Base-by-base conservation (phyloP, 176 grass and related monocot species). In the Poa pratensis region DNA sequence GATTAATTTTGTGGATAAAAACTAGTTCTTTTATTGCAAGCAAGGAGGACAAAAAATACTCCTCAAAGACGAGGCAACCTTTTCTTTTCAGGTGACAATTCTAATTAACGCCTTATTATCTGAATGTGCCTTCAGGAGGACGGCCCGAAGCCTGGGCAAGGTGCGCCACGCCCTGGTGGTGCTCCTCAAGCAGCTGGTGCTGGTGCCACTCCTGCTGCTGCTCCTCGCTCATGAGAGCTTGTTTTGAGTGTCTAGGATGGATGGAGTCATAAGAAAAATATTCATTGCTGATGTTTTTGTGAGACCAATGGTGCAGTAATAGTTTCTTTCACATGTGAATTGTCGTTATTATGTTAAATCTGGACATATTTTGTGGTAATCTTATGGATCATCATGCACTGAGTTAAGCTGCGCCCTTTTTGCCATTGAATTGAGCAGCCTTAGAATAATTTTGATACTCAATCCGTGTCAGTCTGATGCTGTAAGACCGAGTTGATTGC, bases 61-160 rank as follows among this genome's bases (percentile, higher is more conserved):
- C 9, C 9, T n/a, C n/a, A n/a, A 10, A 63, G 14, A 2, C 15
- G 0, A 17, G 22, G 37, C n/a, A 22, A 3, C 13, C 54, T 70
- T 75, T 76, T 9, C 49, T 74, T 7, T 51, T 52, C 3, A 30
- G 4, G 1, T 28, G 32, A 58, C 3, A 52, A 20, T n/a, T 37
- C 23, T 26, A 43, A 39, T 62, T 34, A 65, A n/a, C 37, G 20
- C 5, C 39, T 86, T 50, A 9, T 74, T 51, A 12, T 34, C 49
- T 48, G 15, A n/a, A 65, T 37, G n/a, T 66, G 59, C 40, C 11
- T 90, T 55, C 79, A 76, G 73, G 45, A 77, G 32, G 79, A 81
- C 14, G 61, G 15, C 2, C 22, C 23, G 3, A 27, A 43, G 43
- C 70, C 70, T 73, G 70, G 22, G 22, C 70, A 49, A 49, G 43